Evolutionary conservation across 768 basidiomycete genomes (phyloP), one percentile per base, ranked within the genome.

Genomic region (Macrolepiota fuliginosa): DNA sequence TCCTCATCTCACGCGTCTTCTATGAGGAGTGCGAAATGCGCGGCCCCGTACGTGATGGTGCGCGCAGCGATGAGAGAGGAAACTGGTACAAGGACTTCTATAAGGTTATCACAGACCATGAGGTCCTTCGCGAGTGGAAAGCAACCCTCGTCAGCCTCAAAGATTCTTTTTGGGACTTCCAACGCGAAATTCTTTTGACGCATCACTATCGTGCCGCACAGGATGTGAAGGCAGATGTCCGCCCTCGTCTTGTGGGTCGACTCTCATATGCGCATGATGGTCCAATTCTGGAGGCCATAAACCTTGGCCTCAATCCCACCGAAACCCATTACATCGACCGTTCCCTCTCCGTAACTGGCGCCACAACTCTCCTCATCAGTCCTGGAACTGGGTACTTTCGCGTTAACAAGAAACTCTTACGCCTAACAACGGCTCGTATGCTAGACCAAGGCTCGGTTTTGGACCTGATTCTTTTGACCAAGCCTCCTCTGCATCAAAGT

Each of bases 321-420:
- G 96, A 98, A 74, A 92, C 90, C 1, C 94, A 97, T 71, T 96
- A 97, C 70, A 88, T 98, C 65, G 97, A 98, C 72, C 88, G 97
- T 19, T 97, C 96, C 35, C 78, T 98, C 9, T 92, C 90, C 2
- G 80, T 94, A 13, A 98, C 96, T 0, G 96, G 96, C 22, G 76
- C 89, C 0, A 86, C 87, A 13, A 92, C 90, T 2, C 84, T 95
- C 49, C 71, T 98, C 46, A 86, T 98, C 64, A 96, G 94, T 1
- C 96, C 97, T 0, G 97, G 96, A 0, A 93, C 95, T 2, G 94
- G 94, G 2, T 93, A 93, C 72, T 98, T 94, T 72, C 86, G 90
- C 27, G 97, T 98, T 3, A 90, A 90, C 57, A 98, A 96, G 71
- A 85, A 87, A 62, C 83, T 98, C 2, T 81, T 99, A 17, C 86